Evolutionary conservation across 2,329 filamentous ascomycete species (phyloP).

Genomic region (Alternaria consortialis): DNA sequence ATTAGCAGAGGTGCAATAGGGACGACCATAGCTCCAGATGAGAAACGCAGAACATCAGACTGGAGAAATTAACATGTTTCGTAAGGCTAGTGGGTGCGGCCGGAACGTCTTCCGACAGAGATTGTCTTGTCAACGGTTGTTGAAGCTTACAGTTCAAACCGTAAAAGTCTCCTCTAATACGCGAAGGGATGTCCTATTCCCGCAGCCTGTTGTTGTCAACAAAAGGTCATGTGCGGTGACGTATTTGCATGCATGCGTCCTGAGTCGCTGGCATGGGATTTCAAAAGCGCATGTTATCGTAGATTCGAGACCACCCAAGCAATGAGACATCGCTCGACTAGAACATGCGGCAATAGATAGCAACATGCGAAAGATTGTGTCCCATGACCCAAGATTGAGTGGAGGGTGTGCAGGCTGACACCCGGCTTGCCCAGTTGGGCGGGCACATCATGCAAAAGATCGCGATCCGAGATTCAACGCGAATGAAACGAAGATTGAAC

Average conservation of each 20-base stretch:
- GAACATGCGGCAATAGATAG: constrained; percentile 2
- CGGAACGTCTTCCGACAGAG: background rate
- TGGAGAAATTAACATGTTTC: background rate
- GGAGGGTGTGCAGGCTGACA: constrained; percentile 13
- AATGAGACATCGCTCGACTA: constrained; percentile 1
- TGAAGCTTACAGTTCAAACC: background rate
- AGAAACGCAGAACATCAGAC: background rate
- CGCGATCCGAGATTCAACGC: constrained; percentile 1
- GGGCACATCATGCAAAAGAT: constrained; percentile 6
- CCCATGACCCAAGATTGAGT: constrained; percentile 5
- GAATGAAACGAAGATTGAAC: constrained; percentile 1
- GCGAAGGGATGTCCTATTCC: background rate
- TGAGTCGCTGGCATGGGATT: constrained; percentile 6
- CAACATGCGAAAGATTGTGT: constrained; percentile 3
- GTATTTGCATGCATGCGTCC: background rate
- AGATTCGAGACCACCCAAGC: background rate
- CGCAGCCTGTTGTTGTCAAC: background rate
- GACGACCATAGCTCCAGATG: background rate
- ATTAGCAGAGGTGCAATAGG: constrained; percentile 3
- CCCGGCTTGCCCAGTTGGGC: constrained; percentile 2
- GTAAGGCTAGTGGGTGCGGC: background rate
- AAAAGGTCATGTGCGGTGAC: background rate
- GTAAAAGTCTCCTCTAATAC: background rate
- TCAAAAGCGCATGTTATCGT: constrained; percentile 9
- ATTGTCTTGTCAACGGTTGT: background rate